Base-by-base conservation (phyloP, 2,329 filamentous ascomycete genomes). In the Aureobasidium sp. region DNA sequence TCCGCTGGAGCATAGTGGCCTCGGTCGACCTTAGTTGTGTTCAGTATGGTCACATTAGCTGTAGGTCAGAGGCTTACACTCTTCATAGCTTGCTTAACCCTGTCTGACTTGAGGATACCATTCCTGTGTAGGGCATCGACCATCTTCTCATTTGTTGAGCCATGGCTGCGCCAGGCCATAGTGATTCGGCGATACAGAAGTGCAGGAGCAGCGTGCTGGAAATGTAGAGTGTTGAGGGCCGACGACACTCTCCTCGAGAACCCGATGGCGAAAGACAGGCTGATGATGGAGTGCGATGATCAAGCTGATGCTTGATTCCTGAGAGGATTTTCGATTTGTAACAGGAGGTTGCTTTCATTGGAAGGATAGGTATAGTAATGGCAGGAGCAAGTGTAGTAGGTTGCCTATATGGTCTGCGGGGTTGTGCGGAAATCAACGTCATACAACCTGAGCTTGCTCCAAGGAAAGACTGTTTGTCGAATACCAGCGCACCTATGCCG, bases 111-210 rank as follows among this genome's bases (percentile, higher is more conserved):
- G 67, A 97, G 91, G 59, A 97, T 79, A 3, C 82, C 82, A 68
- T 89, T 84, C 44, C 76, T 80, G 72, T 79, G 86, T 62, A 99
- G 81, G 72, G 96, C 96, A 67, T 87, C 82, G 65, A 97, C 80
- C 53, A 99, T 81, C 62, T 86, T 86, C 44, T 77, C 75, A 73
- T 97, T 97, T 31, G 85, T 84, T 5, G 77, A 76, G 64, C 91
- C 93, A 7, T 87, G 89, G 74, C 89, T 91, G 67, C 85, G 84
- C 94, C 94, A 99, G 64, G 93, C 92, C 94, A 99, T 97, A 64
- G 65, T 81, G 64, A 62, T 17, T 1, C 12, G 42, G 12, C 34
- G 55, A 48, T 34, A n/a, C 17, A 11, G 7, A 11, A 45, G 22
- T 9, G 31, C n/a, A 20, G 37, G 29, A n/a, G 25, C 4, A 17